These are phyloP conservation scores for Populus ilicifolia DNA, from an alignment of 345 rosid genomes.

Conservation along the genomic window DNA sequence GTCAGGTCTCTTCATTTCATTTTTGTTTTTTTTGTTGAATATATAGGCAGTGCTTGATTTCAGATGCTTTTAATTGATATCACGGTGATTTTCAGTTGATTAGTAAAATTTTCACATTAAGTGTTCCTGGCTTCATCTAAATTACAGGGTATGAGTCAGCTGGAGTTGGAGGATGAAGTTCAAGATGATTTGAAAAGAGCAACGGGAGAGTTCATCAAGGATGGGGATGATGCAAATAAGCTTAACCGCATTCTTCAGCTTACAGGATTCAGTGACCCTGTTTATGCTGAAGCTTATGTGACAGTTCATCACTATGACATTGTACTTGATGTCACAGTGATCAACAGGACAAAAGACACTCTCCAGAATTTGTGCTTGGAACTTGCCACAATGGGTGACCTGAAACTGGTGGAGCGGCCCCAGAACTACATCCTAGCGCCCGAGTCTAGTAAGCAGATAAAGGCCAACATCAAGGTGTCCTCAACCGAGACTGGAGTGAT, in stretches of 20 bases:
- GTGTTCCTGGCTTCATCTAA: background rate
- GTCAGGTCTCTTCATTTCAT: background rate
- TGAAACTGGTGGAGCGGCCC: conserved; percentile 97
- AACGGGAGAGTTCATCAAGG: conserved; percentile 93
- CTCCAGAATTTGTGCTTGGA: conserved; percentile 97
- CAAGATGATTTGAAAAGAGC: conserved; percentile 98
- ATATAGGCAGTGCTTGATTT: background rate
- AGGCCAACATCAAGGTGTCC: conserved; percentile 97
- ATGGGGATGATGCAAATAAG: conserved; percentile 89
- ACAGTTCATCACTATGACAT: conserved; percentile 97
- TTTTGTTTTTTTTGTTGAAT: background rate
- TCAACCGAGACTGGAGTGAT: conserved; percentile 98
- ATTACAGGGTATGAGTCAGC: conserved; percentile 96
- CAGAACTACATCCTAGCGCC: conserved; percentile 96
- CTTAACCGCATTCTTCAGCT: conserved; percentile 97
- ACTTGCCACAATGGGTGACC: conserved; percentile 98
- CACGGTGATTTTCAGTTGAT: background rate
- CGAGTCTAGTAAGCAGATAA: conserved; percentile 90
- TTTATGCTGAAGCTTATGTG: conserved; percentile 97
- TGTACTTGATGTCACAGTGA: conserved; percentile 90
- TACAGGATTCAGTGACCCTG: conserved; percentile 99
- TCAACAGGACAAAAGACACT: conserved; percentile 95
- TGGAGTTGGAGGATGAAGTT: conserved; percentile 97
- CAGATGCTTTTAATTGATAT: background rate
- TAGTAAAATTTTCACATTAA: background rate